Evolutionary conservation across 2,329 filamentous ascomycete genomes (phyloP), one percentile per base, ranked within the genome.

Genomic region (Allantophomopsis lycopodina): DNA sequence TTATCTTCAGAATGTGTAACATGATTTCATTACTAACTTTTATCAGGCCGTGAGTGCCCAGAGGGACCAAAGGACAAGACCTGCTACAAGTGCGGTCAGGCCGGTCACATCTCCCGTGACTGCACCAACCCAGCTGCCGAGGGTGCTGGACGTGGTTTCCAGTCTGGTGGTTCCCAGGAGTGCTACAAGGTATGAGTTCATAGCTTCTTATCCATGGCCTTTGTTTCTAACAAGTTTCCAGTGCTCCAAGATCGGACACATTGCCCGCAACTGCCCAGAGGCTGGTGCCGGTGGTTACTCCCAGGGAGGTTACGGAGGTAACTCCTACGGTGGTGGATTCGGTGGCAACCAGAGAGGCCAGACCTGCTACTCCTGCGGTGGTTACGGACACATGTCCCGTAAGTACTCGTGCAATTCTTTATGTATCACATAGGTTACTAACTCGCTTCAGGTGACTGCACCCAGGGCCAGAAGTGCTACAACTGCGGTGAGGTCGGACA

Each of bases 391-490:
- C 71, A 89, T 94, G 83, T 88, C 84, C 59, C 83, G 88, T 72
- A 59, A 56, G 73, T 70, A 12, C 5, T 36, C 5, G 3, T 23
- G 3, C 32, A 6, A 12, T 12, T 13, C 5, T 36, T 40, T 28
- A n/a, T n/a, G n/a, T 34, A 39, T 37, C 7, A 7, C 13, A 18
- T n/a, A 3, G 18, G 5, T 13, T 32, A 14, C n/a, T 37, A 15
- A 50, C 40, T 36, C 28, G 11, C 7, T n/a, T 3, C 42, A 76
- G 73, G 75, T 52, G 91, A 96, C 67, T 98, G 91, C 68, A 93
- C 89, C 55, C 93, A 96, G 64, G 91, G 91, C 56, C 89, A 93
- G 73, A 96, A 96, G 74, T 98, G 91, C 81, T 98, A 96, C 79
- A 95, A 95, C 78, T 96, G 91, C 53, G 76, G 76, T 57, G 78